Base-by-base conservation (phyloP, 441 rosid genomes). In the Bruguiera hainesii region DNA sequence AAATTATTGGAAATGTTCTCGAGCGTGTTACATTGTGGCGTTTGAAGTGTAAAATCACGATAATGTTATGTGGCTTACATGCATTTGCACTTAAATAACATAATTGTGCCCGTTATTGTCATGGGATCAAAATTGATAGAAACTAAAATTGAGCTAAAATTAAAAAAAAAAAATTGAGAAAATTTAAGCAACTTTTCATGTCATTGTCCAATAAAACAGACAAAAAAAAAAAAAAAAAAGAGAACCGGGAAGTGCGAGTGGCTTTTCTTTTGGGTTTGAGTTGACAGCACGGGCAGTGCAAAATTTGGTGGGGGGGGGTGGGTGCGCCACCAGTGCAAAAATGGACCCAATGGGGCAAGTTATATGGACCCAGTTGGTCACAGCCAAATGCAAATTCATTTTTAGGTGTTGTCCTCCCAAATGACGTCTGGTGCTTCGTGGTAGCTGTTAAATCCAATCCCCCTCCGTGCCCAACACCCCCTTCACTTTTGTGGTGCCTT, bases 381-480 rank as follows among this genome's bases (percentile, higher is more conserved):
- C 48, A 13, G 63, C 66, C 66, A 60, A 30, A 53, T 73, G 72
- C 50, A 7, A 33, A 7, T 56, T 65, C 56, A 18, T 60, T 67
- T 67, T 49, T 18, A 16, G 35, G 53, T 58, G 63, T 28, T 62
- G 50, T 56, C 70, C 62, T 70, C 51, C 26, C 6, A 19, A 52
- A 58, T 63, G 42, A 60, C 60, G 67, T 30, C 67, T 59, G 60
- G 67, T 59, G 37, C 60, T 48, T 56, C 26, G 55, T 52, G 74
- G 56, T 3, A 56, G 72, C 31, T 53, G 76, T 80, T 79, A 67
- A 77, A 82, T 79, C 83, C 39, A 73, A 79, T 68, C 71, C 76
- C 79, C 83, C 48, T 65, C 79, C 76, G 80, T 77, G 78, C 83
- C 30, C 23, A 71, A 75, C 82, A 79, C 86, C 59, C 53, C 37